Evolutionary conservation across 2,329 filamentous ascomycete species (phyloP).

Genomic region (Botrytis fabae): DNA sequence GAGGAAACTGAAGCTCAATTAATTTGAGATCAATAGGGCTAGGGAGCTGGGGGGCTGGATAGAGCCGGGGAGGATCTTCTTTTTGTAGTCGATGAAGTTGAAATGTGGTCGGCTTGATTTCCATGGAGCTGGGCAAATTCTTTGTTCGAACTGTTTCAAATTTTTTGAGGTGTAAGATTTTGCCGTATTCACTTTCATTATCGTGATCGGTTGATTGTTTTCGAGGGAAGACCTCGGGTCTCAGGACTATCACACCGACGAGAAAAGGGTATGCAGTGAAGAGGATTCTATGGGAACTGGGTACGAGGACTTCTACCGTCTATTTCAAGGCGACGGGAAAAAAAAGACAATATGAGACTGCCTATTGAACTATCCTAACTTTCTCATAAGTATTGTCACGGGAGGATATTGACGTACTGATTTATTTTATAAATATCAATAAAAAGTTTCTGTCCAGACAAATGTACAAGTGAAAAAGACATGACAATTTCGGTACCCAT

Average conservation of each 20-base stretch:
- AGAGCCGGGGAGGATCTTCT: not conserved
- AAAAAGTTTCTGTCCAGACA: not conserved
- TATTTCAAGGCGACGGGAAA: not conserved
- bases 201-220: not conserved
- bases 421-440: not conserved
- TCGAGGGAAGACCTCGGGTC: not conserved
- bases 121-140: not conserved
- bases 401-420: not conserved
- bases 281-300: not conserved
- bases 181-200: conserved; percentile 7
- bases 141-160: not conserved
- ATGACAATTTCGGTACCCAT: not conserved
- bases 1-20: not conserved
- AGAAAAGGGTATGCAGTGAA: not conserved
- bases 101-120: not conserved
- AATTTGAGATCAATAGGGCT: not conserved
- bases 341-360: not conserved
- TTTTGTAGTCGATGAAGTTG: not conserved
- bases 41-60: not conserved
- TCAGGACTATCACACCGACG: not conserved
- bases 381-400: not conserved
- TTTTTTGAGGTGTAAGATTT: not conserved
- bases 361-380: not conserved
- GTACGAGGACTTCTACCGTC: not conserved
- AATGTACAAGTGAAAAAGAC: not conserved